Evolutionary conservation across 179 eudicot species (phyloP).

Genomic region (Drosera spatulata): DNA sequence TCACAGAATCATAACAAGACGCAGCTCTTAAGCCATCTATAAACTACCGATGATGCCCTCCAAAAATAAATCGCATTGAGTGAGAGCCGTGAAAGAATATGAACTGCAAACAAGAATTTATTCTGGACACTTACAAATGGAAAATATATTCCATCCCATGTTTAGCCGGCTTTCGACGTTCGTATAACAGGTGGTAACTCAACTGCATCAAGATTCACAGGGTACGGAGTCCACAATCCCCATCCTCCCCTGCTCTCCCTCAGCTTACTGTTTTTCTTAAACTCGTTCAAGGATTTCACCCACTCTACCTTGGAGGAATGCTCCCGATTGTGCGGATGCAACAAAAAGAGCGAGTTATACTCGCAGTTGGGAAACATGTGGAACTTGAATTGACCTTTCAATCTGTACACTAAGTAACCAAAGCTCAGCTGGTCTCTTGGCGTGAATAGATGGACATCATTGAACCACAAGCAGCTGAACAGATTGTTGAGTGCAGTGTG

Average conservation of each 20-base stretch:
- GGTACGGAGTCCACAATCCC: conserved; percentile 95
- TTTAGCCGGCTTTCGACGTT: conserved; percentile 78
- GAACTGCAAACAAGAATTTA: no score
- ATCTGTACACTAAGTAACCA: conserved; percentile 78
- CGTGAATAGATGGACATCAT: conserved; percentile 88
- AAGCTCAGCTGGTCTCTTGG: conserved; percentile 98
- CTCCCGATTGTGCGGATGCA: conserved; percentile 84
- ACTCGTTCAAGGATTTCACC: conserved; percentile 73
- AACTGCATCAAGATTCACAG: conserved; percentile 59
- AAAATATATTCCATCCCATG: no score
- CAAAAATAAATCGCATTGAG: no score
- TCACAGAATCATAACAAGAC: no score
- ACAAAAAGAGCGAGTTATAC: conserved; percentile 61
- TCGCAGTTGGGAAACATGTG: conserved; percentile 95
- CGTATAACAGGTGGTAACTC: conserved; percentile 65
- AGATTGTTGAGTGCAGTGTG: conserved; percentile 70
- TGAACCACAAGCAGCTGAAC: conserved; percentile 98
- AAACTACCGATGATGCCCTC: no score
- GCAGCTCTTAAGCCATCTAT: no score
- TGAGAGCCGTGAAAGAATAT: no score
- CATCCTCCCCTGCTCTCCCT: conserved; percentile 84
- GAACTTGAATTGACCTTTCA: conserved; percentile 49
- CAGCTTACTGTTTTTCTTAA: conserved; percentile 39
- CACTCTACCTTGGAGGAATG: conserved; percentile 91
- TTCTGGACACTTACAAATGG: no score